Base-by-base conservation (phyloP, 768 basidiomycete genomes). In the Pulveroboletus sp. region DNA sequence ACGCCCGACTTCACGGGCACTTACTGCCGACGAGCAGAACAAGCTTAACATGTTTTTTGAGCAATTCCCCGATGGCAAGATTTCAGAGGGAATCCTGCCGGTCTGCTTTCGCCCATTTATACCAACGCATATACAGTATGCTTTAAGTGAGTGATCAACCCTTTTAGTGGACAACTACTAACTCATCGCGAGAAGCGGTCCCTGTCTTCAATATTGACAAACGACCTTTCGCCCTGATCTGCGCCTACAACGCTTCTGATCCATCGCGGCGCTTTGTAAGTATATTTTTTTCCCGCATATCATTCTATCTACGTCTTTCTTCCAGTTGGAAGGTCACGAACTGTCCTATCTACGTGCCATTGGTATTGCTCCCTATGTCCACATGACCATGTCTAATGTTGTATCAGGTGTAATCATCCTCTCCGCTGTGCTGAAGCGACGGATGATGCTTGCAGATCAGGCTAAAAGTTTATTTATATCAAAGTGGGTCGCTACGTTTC, bases 381-480 rank as follows among this genome's bases (percentile, higher is more conserved):
- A 6, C 11, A 15, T 32, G 44, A 56, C 10, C 15, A 15, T 51
- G 1, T 42, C 55, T 52, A 46, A 46, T 47, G 15, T 33, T 18
- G 14, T 41, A 39, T 32, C 45, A 77, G 88, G 90, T 44, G 92
- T 96, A 31, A 93, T 96, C 54, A 94, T 96, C 45, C 75, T 96
- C 32, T 93, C 90, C 31, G 93, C 93, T 10, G 91, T 94, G 6
- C 76, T 96, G 41, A 94, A 96, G 67, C 80, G 91, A 48, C 74
- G 92, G 24, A 94, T 96, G 90, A 85, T 91, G 33, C 76, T 95
- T 3, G 94, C 94, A 15, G 94, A 97, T 65, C 94, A 95, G 63
- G 88, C 93, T 1, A 96, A 95, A 70, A 84, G 86, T 56, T 66
- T 91, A 39, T 94, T 94, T 69, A 94, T 94, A 52, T 93, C 90